A percentile compares a stretch with the other conserved stretches of the same genome.
Conservation (phyloP, 495 filamentous ascomycete genomes). For the Hypomontagnella submonticulosa region DNA sequence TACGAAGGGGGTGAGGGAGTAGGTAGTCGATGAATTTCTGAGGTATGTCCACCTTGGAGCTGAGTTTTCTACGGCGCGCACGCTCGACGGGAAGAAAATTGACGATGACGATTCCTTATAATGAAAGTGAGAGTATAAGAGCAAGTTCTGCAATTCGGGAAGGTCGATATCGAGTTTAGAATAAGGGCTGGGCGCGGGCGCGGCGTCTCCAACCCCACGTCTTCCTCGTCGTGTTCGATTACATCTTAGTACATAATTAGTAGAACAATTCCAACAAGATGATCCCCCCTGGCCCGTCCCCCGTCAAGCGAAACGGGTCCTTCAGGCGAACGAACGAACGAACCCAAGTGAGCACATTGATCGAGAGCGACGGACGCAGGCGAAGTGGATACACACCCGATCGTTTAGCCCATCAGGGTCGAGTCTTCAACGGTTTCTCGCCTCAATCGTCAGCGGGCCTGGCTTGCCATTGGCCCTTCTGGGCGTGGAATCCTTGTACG, state of each 20-base stretch:
- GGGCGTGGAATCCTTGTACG: conserved; percentile 23
- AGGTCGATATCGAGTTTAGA: conserved; percentile 25
- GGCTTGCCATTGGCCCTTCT: conserved; percentile 22
- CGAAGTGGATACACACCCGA: conserved; percentile 36
- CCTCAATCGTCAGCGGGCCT: conserved; percentile 25
- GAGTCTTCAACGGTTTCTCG: conserved; percentile 31
- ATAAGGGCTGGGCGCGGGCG: conserved; percentile 11
- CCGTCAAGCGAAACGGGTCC: conserved; percentile 2
- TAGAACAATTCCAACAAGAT: background rate
- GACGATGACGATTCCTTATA: conserved; percentile 22
- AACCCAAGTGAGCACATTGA: conserved; percentile 21
- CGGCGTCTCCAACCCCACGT: conserved; percentile 4
- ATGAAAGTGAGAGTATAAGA: conserved; percentile 38
- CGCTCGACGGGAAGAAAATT: background rate
- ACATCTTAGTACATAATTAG: background rate
- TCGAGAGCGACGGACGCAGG: conserved; percentile 14
- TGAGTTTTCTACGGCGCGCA: conserved; percentile 1
- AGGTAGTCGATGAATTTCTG: conserved; percentile 1
- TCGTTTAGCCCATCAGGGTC: conserved; percentile 24
- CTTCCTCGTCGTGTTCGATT: background rate
- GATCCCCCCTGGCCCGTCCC: background rate
- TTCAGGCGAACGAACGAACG: too few species aligned
- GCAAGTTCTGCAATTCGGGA: conserved; percentile 38
- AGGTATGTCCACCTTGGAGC: background rate
- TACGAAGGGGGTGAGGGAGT: conserved; percentile 5